Percentiles rank a stretch among this genome's conserved stretches.
Evolutionary conservation across 306 rosid genomes (phyloP).

Genomic region (Cucurbita ficifolia): DNA sequence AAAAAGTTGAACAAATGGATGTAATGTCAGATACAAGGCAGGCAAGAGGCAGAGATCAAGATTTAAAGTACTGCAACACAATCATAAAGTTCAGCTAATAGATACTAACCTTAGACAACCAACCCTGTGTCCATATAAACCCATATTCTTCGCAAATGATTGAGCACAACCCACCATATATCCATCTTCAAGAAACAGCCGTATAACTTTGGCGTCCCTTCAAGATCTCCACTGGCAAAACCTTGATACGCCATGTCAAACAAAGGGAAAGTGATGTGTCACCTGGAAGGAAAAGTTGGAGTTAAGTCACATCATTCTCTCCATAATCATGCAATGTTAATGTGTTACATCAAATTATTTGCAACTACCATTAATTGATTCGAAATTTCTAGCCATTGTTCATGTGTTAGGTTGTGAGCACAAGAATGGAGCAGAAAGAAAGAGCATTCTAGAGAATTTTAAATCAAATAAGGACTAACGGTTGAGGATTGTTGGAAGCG

Average conservation of each 20-base stretch:
- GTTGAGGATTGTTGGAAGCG: no score
- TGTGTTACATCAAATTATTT: background rate
- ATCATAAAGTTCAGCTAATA: background rate
- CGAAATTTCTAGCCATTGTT: conserved; percentile 29
- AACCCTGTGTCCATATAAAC: conserved; percentile 26
- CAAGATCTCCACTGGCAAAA: conserved; percentile 29
- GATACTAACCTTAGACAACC: conserved; percentile 23
- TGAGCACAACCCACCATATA: conserved; percentile 25
- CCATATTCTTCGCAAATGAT: conserved; percentile 32
- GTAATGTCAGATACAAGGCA: background rate
- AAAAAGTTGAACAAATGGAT: background rate
- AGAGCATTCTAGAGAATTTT: conserved; percentile 20
- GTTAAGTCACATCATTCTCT: background rate
- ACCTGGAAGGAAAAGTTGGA: conserved; percentile 10
- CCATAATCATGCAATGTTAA: background rate
- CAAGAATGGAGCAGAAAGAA: conserved; percentile 29
- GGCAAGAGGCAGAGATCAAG: background rate
- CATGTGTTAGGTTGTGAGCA: conserved; percentile 26
- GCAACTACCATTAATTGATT: conserved; percentile 15
- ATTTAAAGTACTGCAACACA: background rate
- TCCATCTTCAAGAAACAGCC: conserved; percentile 22
- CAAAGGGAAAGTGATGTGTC: conserved; percentile 24
- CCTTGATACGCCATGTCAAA: conserved; percentile 36
- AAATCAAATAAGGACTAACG: background rate
- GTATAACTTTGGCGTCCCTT: conserved; percentile 22